Percentiles rank a stretch among this genome's conserved stretches.
phyloP scores from a whole-genome alignment of 139 green algal species.

The Coelastrella sp. region DNA sequence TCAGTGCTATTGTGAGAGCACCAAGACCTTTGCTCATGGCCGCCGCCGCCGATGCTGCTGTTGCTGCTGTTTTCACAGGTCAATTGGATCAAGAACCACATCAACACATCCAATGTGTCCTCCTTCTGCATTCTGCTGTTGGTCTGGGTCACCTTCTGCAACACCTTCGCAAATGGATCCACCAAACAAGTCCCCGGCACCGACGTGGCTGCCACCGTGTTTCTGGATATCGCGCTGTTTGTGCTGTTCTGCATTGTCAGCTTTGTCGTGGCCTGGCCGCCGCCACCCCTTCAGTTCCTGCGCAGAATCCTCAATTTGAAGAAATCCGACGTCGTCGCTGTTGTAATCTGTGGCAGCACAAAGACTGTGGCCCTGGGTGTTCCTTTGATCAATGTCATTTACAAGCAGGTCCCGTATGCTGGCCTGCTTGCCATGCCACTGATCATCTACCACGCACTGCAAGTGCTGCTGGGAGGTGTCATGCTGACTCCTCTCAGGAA shows the following conservation, averaged over 20 bases:
- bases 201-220: conserved; percentile 4
- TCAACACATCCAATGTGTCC: conserved; percentile 50
- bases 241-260: conserved; percentile 21
- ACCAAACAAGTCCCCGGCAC: background rate
- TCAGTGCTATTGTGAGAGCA: background rate
- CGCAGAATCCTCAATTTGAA: background rate
- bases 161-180: conserved; percentile 51
- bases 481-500: conserved; percentile 36
- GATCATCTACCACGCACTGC: conserved; percentile 57
- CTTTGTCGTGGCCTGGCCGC: conserved; percentile 28
- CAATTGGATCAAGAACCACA: conserved; percentile 44
- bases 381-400: conserved; percentile 61
- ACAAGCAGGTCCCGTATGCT: conserved; percentile 44
- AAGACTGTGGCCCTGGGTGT: conserved; percentile 59
- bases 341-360: conserved; percentile 55
- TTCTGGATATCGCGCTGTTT: conserved; percentile 53
- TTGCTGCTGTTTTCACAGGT: conserved; percentile 1
- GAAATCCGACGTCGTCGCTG: conserved; percentile 41
- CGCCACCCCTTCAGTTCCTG: background rate
- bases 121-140: conserved; percentile 59
- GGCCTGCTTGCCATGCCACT: conserved; percentile 54
- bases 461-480: conserved; percentile 47
- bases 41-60: background rate
- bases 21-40: background rate
- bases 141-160: conserved; percentile 66